Conservation (phyloP, 768 basidiomycete genomes). For the Pulveroboletus sp. region DNA sequence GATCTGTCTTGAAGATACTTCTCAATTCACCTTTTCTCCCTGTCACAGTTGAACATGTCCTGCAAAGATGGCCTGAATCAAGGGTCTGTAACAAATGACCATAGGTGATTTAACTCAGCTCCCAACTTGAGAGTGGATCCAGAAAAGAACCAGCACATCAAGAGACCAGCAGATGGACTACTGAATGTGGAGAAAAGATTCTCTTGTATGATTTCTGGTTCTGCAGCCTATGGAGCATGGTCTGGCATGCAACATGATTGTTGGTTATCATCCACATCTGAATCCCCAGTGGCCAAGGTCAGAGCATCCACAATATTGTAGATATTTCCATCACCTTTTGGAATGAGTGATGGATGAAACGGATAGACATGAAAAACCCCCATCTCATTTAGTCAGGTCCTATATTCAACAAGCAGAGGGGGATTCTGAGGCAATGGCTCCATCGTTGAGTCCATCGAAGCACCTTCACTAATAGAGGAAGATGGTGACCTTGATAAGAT, state of each 20-base stretch:
- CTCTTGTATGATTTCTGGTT: slow-evolving; percentile 33
- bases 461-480: too few species aligned
- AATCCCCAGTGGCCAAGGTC: too few species aligned
- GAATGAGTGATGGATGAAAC: not conserved
- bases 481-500: too few species aligned
- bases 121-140: slow-evolving; percentile 28
- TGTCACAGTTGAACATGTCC: slow-evolving; percentile 11
- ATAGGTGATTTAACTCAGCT: slow-evolving; percentile 25
- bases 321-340: not conserved
- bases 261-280: too few species aligned
- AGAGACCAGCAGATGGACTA: slow-evolving; percentile 18
- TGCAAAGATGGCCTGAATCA: slow-evolving; percentile 17
- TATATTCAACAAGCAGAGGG: not conserved
- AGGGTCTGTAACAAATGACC: slow-evolving; percentile 22
- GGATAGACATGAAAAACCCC: not conserved
- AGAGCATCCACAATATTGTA: not conserved
- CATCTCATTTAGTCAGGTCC: not conserved
- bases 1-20: slow-evolving; percentile 3
- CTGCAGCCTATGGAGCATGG: not conserved
- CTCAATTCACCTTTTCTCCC: not conserved
- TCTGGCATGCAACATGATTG: too few species aligned
- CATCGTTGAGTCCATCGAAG: too few species aligned
- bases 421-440: too few species aligned
- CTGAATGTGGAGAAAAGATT: slow-evolving; percentile 14
- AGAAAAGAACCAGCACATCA: slow-evolving; percentile 33